Conservation (phyloP, 306 rosid genomes). For the Acacia confusa region DNA sequence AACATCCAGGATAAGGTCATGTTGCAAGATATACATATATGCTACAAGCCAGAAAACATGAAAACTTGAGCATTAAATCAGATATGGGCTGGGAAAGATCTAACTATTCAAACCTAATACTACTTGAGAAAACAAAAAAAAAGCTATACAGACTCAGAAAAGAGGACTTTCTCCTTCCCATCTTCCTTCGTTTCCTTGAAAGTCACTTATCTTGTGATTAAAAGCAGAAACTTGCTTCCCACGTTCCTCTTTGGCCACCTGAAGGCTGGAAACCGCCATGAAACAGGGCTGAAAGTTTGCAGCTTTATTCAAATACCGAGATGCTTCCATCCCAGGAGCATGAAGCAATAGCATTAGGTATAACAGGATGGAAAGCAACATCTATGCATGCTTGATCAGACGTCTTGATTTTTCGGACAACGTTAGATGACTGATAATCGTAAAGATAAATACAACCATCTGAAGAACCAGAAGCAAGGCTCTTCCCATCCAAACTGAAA, state of each 20-base stretch:
- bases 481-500: conserved; percentile 79
- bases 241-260: background rate
- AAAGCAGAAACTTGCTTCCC: background rate
- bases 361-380: conserved; percentile 67
- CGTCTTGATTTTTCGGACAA: conserved; percentile 70
- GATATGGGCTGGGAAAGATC: conserved; percentile 5
- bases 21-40: background rate
- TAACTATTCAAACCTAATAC: conserved; percentile 3
- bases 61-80: background rate
- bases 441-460: conserved; percentile 80
- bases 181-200: conserved; percentile 4
- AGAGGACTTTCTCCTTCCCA: background rate
- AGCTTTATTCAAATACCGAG: conserved; percentile 58
- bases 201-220: conserved; percentile 19
- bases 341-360: conserved; percentile 78
- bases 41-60: background rate
- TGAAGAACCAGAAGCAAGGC: conserved; percentile 80
- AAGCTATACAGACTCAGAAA: background rate
- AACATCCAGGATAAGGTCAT: background rate
- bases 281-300: conserved; percentile 8
- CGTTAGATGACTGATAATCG: conserved; percentile 64
- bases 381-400: conserved; percentile 72
- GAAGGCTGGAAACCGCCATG: background rate
- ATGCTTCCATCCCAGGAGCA: conserved; percentile 84
- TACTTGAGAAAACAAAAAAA: conserved; percentile 13